Base-by-base conservation (phyloP, 305 asterid species). In the Solanum aculeatissimum region DNA sequence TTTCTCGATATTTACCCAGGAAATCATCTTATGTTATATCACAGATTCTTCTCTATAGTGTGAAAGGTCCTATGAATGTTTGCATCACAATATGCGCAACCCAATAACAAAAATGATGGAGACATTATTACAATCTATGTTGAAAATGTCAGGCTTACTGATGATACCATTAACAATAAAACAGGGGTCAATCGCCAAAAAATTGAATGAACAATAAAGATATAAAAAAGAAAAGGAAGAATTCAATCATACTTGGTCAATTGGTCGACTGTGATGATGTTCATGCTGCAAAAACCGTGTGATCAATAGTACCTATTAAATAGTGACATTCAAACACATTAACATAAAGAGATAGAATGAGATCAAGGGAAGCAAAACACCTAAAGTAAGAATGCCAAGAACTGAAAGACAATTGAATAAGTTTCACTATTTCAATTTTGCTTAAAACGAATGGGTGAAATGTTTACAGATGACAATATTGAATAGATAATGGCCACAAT, bases 241-340 rank as follows among this genome's bases (percentile, higher is more conserved):
- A 83, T 47, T 82, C 43, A 86, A 32, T 60, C 89, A 84, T 88
- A 95, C 99, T 91, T 92, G 98, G 86, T 89, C 91, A 83, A 91
- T 94, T 69, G 97, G 91, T 82, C 97, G 94, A 82, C 98, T 95
- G 82, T 93, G 97, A 90, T 97, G 99, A 93, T 92, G 98, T 90
- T 94, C 98, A 87, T 97, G 98, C 94, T 97, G 99, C 91, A 97
- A 92, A 89, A 94, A 97, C 79, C 98, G 97, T 66, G 96, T 94
- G 88, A 97, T 94, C 91, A 95, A 84, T 75, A 97, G 85, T 83
- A 94, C 90, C 99, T 97, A 93, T 84, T 86, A 82, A 88, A 89
- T 49, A 86, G 57, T 63, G 77, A 85, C 42, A 74, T 23, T 45
- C 51, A 54, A 78, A 54, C 83, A 78, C 68, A 78, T 54, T 32